phyloP scores from a whole-genome alignment of 768 basidiomycete species.

The Ramaria sp. region DNA sequence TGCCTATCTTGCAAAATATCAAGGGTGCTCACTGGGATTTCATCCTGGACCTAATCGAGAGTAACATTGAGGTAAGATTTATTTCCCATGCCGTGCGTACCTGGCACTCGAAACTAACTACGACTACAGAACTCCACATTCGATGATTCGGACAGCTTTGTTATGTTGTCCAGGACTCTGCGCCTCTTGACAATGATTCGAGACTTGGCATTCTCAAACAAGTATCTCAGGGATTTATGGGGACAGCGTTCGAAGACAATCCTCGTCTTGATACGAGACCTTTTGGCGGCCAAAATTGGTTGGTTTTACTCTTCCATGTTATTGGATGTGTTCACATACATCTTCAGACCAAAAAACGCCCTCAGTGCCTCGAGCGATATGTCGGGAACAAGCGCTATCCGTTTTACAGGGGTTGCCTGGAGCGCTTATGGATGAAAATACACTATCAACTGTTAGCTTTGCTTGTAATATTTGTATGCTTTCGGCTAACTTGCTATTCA shows the following conservation, averaged over 20 bases:
- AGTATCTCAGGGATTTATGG: constrained; percentile 61
- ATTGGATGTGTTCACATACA: not conserved
- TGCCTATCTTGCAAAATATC: constrained; percentile 81
- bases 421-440: constrained; percentile 50
- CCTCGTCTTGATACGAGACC: constrained; percentile 47
- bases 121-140: constrained; percentile 44
- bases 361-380: constrained; percentile 54
- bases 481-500: not conserved
- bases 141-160: constrained; percentile 45
- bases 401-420: constrained; percentile 58
- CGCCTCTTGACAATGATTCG: constrained; percentile 55
- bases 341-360: constrained; percentile 12
- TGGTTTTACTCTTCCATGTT: constrained; percentile 12
- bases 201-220: constrained; percentile 65
- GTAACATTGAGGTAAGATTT: constrained; percentile 66
- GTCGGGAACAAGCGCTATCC: constrained; percentile 55
- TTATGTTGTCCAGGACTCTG: constrained; percentile 60
- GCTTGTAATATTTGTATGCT: not conserved
- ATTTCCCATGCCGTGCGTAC: not conserved
- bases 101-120: not conserved
- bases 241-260: constrained; percentile 40
- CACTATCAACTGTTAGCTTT: constrained; percentile 46
- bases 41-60: constrained; percentile 82
- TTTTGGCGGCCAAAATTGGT: constrained; percentile 50
- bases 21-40: constrained; percentile 89